Evolutionary conservation across 805 yeast species (phyloP).

Genomic region (Sugiyamaella chiloensis): DNA sequence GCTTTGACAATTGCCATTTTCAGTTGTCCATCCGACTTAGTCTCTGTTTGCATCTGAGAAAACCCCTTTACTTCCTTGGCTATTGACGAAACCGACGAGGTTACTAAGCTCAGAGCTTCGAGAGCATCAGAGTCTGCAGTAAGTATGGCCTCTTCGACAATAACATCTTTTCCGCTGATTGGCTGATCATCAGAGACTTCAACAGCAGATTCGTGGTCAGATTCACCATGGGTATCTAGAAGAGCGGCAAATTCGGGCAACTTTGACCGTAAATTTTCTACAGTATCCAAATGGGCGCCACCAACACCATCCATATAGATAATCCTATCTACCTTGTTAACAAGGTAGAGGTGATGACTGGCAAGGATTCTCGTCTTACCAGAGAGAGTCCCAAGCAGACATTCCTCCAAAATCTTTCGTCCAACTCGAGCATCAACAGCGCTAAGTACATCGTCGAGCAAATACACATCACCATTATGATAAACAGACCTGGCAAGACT

Average conservation of each 20-base stretch:
- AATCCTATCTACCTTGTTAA: conserved; percentile 60
- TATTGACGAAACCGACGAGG: not conserved
- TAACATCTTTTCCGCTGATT: not conserved
- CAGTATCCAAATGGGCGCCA: conserved; percentile 55
- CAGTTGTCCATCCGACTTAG: conserved; percentile 18
- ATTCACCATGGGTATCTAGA: conserved; percentile 43
- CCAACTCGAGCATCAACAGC: conserved; percentile 87
- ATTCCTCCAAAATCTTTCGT: conserved; percentile 62
- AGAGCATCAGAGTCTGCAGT: not conserved
- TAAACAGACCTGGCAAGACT: conserved; percentile 76
- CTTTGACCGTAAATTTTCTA: conserved; percentile 46
- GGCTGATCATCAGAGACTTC: not conserved
- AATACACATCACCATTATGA: conserved; percentile 55
- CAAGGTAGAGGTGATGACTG: conserved; percentile 68
- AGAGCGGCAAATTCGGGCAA: conserved; percentile 51
- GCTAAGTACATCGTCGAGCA: conserved; percentile 74
- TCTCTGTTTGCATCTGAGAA: conserved; percentile 20
- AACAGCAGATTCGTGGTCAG: not conserved
- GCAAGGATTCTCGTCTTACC: conserved; percentile 63
- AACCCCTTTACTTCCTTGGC: conserved; percentile 19
- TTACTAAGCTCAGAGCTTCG: not conserved
- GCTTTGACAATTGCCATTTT: conserved; percentile 43
- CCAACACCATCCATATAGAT: conserved; percentile 65
- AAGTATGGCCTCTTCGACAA: no score
- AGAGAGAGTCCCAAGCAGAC: conserved; percentile 53